Evolutionary conservation across 192 early-diverging fungal species (phyloP).

Genomic region (Entophlyctis luteolus): DNA sequence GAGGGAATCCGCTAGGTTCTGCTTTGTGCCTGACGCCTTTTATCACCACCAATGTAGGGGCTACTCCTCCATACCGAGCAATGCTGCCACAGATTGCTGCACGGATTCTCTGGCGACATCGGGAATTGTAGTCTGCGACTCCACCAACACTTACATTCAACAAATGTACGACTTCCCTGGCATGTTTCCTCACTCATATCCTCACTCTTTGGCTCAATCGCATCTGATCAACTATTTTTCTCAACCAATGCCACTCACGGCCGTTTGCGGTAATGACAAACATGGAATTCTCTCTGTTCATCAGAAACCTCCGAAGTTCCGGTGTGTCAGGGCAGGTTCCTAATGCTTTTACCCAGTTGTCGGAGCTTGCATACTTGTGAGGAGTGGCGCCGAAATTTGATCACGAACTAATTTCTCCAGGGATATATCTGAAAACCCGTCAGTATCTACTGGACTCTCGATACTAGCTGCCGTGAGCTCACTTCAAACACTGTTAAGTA

Average conservation of each 20-base stretch:
- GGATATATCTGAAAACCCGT: conserved; percentile 13
- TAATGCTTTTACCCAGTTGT: not conserved
- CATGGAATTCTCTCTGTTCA: too few relatives aligned
- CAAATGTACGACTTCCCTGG: not conserved
- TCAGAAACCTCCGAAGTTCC: not conserved
- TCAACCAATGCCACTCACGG: not conserved
- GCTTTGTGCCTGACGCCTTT: too few relatives aligned
- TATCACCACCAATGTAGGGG: not conserved
- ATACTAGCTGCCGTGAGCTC: not conserved
- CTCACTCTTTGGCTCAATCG: not conserved
- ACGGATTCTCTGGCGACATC: not conserved
- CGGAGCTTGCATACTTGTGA: not conserved
- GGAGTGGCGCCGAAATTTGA: too few relatives aligned
- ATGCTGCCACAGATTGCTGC: not conserved
- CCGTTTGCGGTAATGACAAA: too few relatives aligned
- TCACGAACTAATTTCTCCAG: too few relatives aligned
- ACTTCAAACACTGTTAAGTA: not conserved
- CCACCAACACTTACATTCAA: not conserved
- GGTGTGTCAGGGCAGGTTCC: not conserved
- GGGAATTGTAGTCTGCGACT: not conserved
- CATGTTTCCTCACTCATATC: too few relatives aligned
- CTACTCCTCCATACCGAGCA: not conserved
- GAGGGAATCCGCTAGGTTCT: not conserved
- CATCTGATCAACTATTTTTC: not conserved
- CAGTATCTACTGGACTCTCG: not conserved